phyloP scores from a whole-genome alignment of 208 protist genomes.

The Histomonas meleagridis region DNA sequence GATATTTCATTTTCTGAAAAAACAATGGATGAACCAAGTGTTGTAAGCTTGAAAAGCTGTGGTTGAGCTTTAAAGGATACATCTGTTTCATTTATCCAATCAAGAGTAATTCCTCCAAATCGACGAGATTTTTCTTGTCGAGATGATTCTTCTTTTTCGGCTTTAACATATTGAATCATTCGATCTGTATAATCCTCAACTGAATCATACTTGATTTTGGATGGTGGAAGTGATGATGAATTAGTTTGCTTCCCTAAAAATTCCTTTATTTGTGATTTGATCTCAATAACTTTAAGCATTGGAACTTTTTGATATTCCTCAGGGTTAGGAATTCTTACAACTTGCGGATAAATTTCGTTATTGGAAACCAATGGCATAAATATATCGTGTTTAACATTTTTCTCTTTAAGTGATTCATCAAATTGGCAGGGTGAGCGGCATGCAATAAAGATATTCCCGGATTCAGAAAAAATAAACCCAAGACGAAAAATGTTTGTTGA shows the following conservation, averaged over 20 bases:
- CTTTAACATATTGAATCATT: neutral
- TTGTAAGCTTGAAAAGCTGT: neutral
- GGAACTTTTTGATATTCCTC: conserved; percentile 29
- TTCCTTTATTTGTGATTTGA: neutral
- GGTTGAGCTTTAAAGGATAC: neutral
- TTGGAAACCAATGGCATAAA: neutral
- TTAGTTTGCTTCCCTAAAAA: neutral
- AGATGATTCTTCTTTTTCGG: neutral
- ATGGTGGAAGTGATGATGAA: too few species aligned
- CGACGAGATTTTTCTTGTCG: neutral
- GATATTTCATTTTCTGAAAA: neutral
- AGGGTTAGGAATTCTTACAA: neutral
- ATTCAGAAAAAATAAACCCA: neutral
- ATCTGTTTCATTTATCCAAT: neutral
- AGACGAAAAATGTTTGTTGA: neutral
- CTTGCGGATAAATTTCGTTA: neutral
- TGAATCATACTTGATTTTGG: neutral
- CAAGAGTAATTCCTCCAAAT: neutral
- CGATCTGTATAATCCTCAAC: neutral
- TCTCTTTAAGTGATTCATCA: neutral
- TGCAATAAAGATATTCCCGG: neutral
- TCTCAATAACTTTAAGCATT: neutral
- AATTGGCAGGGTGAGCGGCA: neutral
- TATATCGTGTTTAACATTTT: neutral
- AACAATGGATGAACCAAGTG: neutral